Evolutionary conservation across 179 eudicot genomes (phyloP).

Genomic region (Patellifolia procumbens): DNA sequence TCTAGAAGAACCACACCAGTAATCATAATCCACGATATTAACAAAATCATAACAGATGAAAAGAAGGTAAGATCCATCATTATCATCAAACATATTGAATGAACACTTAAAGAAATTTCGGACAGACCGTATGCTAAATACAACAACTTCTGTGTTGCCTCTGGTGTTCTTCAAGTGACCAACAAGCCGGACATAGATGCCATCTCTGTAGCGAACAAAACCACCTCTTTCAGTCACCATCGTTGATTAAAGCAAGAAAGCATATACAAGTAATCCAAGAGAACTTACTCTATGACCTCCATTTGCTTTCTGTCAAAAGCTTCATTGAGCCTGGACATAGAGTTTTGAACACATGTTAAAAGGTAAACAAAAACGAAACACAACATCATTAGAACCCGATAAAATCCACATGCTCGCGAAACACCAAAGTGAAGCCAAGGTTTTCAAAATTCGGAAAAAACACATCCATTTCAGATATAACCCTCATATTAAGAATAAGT

Average conservation of each 20-base stretch:
- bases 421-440: not conserved
- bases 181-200: slow-evolving; percentile 66
- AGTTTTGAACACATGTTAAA: slow-evolving; percentile 4
- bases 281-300: slow-evolving; percentile 69
- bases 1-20: not conserved
- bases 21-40: not conserved
- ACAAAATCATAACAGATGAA: not conserved
- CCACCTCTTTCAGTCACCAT: not conserved
- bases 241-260: not conserved
- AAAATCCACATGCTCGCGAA: too few relatives aligned
- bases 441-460: not conserved
- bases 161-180: slow-evolving; percentile 70
- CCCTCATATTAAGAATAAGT: not conserved
- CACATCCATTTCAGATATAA: not conserved
- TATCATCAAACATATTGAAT: not conserved
- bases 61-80: not conserved
- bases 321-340: slow-evolving; percentile 65
- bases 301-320: slow-evolving; percentile 70
- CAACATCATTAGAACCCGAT: not conserved
- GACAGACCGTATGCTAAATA: slow-evolving; percentile 64
- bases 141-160: slow-evolving; percentile 65
- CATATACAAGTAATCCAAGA: slow-evolving; percentile 2
- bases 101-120: not conserved
- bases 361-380: not conserved
- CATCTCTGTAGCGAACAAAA: slow-evolving; percentile 51